Evolutionary conservation across 306 rosid genomes (phyloP).

Genomic region (Cicer cuneatum): DNA sequence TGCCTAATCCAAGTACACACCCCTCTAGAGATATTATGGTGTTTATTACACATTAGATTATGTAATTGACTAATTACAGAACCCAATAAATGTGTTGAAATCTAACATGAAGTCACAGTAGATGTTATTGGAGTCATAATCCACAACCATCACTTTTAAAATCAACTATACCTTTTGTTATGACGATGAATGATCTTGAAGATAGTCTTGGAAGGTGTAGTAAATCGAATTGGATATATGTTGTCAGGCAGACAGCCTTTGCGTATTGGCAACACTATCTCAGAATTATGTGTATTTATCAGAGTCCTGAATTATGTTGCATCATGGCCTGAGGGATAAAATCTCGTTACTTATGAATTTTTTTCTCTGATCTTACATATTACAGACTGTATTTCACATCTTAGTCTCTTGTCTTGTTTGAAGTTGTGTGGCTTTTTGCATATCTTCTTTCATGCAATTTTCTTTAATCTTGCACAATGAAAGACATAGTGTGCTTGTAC

Average conservation of each 20-base stretch:
- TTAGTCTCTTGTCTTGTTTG: constrained; percentile 12
- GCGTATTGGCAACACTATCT: background rate
- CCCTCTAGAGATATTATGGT: constrained; percentile 29
- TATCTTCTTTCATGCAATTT: constrained; percentile 4
- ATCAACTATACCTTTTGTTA: background rate
- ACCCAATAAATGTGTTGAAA: constrained; percentile 22
- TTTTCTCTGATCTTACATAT: constrained; percentile 14
- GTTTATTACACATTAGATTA: constrained; percentile 2
- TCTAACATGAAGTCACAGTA: constrained; percentile 25
- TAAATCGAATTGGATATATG: constrained; percentile 6
- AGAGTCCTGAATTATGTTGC: background rate
- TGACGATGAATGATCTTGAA: constrained; percentile 9
- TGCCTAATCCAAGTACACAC: constrained; percentile 5
- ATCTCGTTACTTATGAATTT: background rate
- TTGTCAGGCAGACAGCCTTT: background rate
- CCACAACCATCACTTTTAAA: constrained; percentile 10
- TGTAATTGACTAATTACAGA: background rate
- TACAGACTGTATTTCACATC: constrained; percentile 14
- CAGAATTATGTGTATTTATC: background rate
- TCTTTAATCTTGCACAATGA: constrained; percentile 13
- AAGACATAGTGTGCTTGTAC: constrained; percentile 25
- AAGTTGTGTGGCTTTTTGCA: background rate
- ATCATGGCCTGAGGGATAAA: background rate
- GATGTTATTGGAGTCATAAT: constrained; percentile 24
- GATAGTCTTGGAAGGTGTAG: constrained; percentile 24